Conservation (phyloP, 2,329 filamentous ascomycete genomes). For the Colletotrichum sp. region DNA sequence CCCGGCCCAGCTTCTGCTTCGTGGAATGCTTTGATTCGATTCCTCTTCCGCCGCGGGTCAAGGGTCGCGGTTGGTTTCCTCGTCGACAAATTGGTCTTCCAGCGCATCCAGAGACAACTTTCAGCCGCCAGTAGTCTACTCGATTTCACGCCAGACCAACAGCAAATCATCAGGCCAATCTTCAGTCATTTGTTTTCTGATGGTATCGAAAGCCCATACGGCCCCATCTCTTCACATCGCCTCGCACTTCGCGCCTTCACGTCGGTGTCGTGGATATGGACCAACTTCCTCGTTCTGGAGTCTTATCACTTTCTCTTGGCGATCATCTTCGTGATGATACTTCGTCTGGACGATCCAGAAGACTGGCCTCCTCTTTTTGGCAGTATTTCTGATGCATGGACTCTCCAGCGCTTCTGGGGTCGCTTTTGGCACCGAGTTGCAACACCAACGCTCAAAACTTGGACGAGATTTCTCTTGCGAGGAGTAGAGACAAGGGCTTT, state of each 20-base stretch:
- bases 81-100: not conserved
- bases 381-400: not conserved
- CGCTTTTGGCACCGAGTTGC: conserved; percentile 16
- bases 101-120: not conserved
- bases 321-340: not conserved
- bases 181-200: not conserved
- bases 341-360: not conserved
- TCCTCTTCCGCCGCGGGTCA: not conserved
- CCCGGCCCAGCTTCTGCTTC: not conserved
- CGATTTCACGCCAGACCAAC: not conserved
- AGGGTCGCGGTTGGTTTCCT: not conserved
- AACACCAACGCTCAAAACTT: not conserved
- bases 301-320: not conserved
- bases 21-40: not conserved
- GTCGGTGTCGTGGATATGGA: conserved; percentile 15
- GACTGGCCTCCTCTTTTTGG: conserved; percentile 21
- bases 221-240: not conserved
- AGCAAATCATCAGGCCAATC: not conserved
- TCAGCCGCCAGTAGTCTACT: not conserved
- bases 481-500: not conserved
- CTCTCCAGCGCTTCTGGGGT: conserved; percentile 14
- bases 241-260: not conserved
- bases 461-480: not conserved
- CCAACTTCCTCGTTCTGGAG: not conserved
- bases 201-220: not conserved